phyloP scores from a whole-genome alignment of 78 protist genomes.

The Dictyostelium purpureum region DNA sequence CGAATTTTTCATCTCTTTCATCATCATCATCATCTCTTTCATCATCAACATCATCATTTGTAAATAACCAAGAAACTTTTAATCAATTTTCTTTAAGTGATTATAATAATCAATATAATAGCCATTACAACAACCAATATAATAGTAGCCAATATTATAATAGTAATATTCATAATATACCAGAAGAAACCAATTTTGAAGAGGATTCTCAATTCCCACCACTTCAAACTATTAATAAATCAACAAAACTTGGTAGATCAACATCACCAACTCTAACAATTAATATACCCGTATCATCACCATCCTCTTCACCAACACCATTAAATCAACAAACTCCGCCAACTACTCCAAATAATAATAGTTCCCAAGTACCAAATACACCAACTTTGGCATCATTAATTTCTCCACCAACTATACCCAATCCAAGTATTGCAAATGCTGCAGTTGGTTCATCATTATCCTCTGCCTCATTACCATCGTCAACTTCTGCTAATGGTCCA shows the following conservation, averaged over 20 bases:
- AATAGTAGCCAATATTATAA: background rate
- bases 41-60: background rate
- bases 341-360: background rate
- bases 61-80: slow-evolving; percentile 14
- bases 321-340: background rate
- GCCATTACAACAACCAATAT: background rate
- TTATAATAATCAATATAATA: background rate
- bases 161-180: background rate
- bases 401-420: slow-evolving; percentile 11
- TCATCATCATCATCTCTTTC: background rate
- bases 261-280: slow-evolving; percentile 1
- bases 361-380: background rate
- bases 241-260: slow-evolving; percentile 1
- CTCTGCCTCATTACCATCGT: background rate
- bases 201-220: background rate
- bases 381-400: slow-evolving; percentile 53
- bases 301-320: background rate
- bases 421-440: background rate
- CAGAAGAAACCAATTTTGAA: background rate
- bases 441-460: background rate
- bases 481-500: background rate
- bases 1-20: background rate
- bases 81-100: slow-evolving; percentile 22
- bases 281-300: background rate
- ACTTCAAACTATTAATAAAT: slow-evolving; percentile 11